phyloP scores from a whole-genome alignment of 805 yeast species.

The Danielozyma ontarioensis region DNA sequence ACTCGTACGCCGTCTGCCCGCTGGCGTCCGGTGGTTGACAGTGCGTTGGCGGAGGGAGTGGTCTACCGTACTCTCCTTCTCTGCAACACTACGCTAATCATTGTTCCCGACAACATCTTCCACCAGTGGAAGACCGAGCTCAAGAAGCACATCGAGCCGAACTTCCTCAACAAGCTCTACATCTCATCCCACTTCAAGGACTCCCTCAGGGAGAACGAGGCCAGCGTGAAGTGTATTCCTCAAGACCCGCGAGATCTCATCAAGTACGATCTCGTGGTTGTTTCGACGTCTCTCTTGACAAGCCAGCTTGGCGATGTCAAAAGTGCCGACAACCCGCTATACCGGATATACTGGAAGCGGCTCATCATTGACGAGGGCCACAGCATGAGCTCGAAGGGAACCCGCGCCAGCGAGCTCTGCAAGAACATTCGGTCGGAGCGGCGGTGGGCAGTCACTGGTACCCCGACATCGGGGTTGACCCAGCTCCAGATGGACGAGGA shows the following conservation, averaged over 20 bases:
- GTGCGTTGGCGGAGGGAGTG: slow-evolving; percentile 12
- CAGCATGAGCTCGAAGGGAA: slow-evolving; percentile 48
- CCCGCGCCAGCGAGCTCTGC: slow-evolving; percentile 48
- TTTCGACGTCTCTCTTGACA: slow-evolving; percentile 45
- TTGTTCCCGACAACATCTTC: slow-evolving; percentile 62
- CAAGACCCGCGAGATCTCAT: slow-evolving; percentile 26
- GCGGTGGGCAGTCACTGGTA: slow-evolving; percentile 72
- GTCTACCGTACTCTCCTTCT: slow-evolving; percentile 31
- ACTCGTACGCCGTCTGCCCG: slow-evolving; percentile 13
- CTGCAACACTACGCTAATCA: slow-evolving; percentile 51
- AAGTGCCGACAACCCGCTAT: slow-evolving; percentile 28
- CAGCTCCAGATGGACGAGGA: slow-evolving; percentile 45
- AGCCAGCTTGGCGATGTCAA: slow-evolving; percentile 25
- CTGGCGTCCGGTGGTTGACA: slow-evolving; percentile 5
- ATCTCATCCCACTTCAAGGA: slow-evolving; percentile 28
- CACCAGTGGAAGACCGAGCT: slow-evolving; percentile 63
- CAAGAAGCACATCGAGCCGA: slow-evolving; percentile 45
- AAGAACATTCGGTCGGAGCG: slow-evolving; percentile 50
- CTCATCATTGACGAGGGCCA: slow-evolving; percentile 76
- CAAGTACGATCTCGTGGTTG: slow-evolving; percentile 47
- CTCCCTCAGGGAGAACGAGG: slow-evolving; percentile 8
- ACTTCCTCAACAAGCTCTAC: slow-evolving; percentile 29
- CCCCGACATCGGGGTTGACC: slow-evolving; percentile 70
- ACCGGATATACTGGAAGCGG: slow-evolving; percentile 57
- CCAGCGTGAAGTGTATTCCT: slow-evolving; percentile 16